Base-by-base conservation (phyloP, 1,284 basidiomycete species). In the Leccinum griseonigrum region DNA sequence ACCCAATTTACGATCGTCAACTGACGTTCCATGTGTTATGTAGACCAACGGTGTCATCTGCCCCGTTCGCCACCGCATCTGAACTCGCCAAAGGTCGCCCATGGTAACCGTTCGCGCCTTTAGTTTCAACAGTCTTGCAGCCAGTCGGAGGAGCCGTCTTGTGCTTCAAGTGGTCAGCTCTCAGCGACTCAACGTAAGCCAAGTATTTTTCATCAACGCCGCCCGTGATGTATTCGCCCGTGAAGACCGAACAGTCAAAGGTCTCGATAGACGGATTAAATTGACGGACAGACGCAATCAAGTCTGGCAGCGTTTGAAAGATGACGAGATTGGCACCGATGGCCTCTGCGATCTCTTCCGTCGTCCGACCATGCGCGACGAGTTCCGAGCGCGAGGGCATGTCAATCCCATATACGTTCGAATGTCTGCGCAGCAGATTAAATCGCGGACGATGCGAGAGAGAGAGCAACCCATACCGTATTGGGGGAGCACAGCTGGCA, bases 371-470 rank as follows among this genome's bases (percentile, higher is more conserved):
- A 76, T 97, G 84, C 0, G 96, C 97, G 56, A 99, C 97, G 38
- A 99, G 90, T 76, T 99, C 97, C 43, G 82, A 78, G 9, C 95
- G 89, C 1, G 95, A 95, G 34, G 97, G 97, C 97, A 99, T 99
- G 80, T 99, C 97, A 73, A 99, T 99, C 36, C 97, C 97, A 78
- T 99, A 99, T 6, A 99, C 97, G 74, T 99, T 98, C 10, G 94
- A 91, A 76, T 89, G 87, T 52, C 94, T 93, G 57, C 2, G 8
- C 22, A 61, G 38, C 46, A 40, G 32, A 57, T 63, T 58, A 54
- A 64, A 57, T 54, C 18, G 57, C 10, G 55, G 26, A 46, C 53
- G 48, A 28, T 63, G 5, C 10, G 14, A 38, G 8, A 40, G 14
- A 34, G 53, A 52, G 8, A 8, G 2, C 9, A 22, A 52, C 6